Evolutionary conservation across 169 alveolate genomes (phyloP).

Genomic region (Eimeria brunetti): DNA sequence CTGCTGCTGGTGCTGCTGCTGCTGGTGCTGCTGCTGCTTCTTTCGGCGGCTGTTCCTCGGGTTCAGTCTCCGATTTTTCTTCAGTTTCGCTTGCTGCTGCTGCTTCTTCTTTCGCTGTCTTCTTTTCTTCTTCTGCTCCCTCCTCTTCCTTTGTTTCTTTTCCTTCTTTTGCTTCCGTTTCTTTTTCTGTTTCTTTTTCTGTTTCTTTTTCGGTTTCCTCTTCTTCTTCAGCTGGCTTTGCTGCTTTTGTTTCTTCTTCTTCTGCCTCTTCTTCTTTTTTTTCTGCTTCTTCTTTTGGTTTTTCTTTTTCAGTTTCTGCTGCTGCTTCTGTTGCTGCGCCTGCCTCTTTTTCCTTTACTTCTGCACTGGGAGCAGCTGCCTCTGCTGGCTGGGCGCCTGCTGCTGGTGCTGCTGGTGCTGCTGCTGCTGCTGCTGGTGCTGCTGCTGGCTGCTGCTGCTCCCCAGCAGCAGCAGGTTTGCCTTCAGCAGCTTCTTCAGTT

Average conservation of each 20-base stretch:
- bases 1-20: not conserved
- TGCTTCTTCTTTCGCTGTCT: not conserved
- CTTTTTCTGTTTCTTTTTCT: not conserved
- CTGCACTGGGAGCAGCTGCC: not conserved
- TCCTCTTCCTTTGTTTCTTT: not conserved
- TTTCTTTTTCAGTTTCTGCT: not conserved
- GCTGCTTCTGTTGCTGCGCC: no score
- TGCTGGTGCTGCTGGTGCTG: conserved; percentile 11
- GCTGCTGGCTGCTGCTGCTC: not conserved
- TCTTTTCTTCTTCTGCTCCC: not conserved
- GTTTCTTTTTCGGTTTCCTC: not conserved
- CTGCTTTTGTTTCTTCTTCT: not conserved
- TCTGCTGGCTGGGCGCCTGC: not conserved
- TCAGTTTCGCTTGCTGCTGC: not conserved
- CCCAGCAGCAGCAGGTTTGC: not conserved
- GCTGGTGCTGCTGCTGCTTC: not conserved
- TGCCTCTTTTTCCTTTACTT: no score
- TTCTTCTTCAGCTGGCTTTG: not conserved
- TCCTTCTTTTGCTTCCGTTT: not conserved
- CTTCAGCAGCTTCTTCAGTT: conserved; percentile 3
- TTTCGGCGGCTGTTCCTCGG: not conserved
- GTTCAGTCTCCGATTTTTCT: not conserved
- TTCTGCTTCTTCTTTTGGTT: not conserved
- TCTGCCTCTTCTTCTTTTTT: not conserved
- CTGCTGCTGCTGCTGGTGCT: not conserved